Percentiles rank a stretch among this genome's conserved stretches.
Conservation (phyloP, 345 rosid species). For the Gossypium herbaceum region DNA sequence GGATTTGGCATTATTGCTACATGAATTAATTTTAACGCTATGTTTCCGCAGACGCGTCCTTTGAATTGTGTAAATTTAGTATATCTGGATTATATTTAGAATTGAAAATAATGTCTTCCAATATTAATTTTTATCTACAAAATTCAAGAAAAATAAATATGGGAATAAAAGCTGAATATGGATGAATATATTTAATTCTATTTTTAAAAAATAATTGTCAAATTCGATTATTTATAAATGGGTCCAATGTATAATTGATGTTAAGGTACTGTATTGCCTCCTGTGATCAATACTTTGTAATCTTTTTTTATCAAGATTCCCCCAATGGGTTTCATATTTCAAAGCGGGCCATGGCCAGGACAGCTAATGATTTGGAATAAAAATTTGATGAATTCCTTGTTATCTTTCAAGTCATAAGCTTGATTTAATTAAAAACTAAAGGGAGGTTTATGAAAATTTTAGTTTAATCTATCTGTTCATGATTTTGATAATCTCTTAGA, state of each 20-base stretch:
- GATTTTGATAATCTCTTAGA: background rate
- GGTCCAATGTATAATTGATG: constrained; percentile 14
- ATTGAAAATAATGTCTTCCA: too few relatives aligned
- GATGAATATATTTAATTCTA: background rate
- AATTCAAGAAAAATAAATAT: background rate
- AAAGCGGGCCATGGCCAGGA: constrained; percentile 25
- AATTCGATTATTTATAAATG: constrained; percentile 4
- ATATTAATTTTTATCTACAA: too few relatives aligned
- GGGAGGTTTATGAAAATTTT: too few relatives aligned
- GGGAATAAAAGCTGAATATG: background rate
- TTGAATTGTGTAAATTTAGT: background rate
- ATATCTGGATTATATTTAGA: background rate
- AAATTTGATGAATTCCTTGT: constrained; percentile 17
- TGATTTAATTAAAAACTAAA: background rate
- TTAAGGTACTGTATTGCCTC: constrained; percentile 20
- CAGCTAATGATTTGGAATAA: constrained; percentile 29
- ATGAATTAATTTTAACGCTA: background rate
- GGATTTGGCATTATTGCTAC: background rate
- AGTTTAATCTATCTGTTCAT: constrained; percentile 7
- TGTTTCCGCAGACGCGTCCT: background rate
- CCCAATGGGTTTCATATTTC: constrained; percentile 16
- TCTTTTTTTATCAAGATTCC: constrained; percentile 31
- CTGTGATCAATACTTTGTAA: constrained; percentile 12
- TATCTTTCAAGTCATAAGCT: constrained; percentile 6
- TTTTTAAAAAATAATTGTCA: background rate